A percentile compares a stretch with the other conserved stretches of the same genome.
These are phyloP conservation scores for Colletotrichum plurivorum DNA, from an alignment of 2,329 filamentous ascomycete species.

Conservation along the genomic window DNA sequence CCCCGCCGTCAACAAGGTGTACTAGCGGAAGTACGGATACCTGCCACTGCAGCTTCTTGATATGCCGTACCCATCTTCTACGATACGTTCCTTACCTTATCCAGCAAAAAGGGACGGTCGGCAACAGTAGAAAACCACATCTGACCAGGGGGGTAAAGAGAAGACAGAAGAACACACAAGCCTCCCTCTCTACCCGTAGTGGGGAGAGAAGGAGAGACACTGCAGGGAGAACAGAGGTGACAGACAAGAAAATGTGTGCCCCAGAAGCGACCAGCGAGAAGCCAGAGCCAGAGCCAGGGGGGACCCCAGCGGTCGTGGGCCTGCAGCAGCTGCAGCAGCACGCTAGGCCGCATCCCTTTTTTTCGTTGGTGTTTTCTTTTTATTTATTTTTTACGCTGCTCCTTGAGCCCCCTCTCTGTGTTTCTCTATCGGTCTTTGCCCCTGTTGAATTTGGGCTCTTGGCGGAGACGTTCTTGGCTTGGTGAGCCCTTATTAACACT, in stretches of 20 bases:
- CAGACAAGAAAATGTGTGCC: slow-evolving; percentile 19
- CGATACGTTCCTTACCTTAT: slow-evolving; percentile 16
- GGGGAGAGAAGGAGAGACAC: slow-evolving; percentile 2
- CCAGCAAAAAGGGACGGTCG: neutral
- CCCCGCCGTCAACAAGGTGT: slow-evolving; percentile 11
- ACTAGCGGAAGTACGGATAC: neutral
- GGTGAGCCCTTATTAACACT: neutral
- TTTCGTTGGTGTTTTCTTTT: slow-evolving; percentile 13
- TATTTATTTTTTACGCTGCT: no score
- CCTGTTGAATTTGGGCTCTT: slow-evolving; percentile 26
- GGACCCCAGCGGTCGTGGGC: slow-evolving; percentile 16
- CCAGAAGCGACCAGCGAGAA: slow-evolving; percentile 25
- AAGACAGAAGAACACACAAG: neutral
- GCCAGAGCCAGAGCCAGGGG: slow-evolving; percentile 22
- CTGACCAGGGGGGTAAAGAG: slow-evolving; percentile 4
- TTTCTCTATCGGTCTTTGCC: neutral
- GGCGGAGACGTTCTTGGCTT: slow-evolving; percentile 24
- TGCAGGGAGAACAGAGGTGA: slow-evolving; percentile 5
- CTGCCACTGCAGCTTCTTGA: slow-evolving; percentile 21
- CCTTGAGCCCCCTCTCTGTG: no score
- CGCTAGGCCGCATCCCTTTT: slow-evolving; percentile 30
- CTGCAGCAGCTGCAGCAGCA: slow-evolving; percentile 9
- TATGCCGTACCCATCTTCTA: slow-evolving; percentile 6
- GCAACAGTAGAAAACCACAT: slow-evolving; percentile 7
- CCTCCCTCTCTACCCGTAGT: neutral